Conservation (phyloP, 2,329 filamentous ascomycete genomes). For the Alternaria arbusti region DNA sequence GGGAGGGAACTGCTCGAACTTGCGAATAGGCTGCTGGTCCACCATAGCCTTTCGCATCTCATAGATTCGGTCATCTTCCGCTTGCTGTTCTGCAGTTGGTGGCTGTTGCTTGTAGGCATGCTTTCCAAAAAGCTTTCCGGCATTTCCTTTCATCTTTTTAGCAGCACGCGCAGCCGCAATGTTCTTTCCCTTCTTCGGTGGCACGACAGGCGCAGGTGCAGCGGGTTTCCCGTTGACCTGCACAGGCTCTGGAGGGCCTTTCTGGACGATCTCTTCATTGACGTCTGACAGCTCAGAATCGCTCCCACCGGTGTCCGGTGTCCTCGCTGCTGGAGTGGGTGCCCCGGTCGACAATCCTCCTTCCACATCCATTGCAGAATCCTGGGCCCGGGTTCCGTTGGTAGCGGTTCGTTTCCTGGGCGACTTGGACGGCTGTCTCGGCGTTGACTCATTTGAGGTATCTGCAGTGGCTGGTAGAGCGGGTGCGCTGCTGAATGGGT, state of each 20-base stretch:
- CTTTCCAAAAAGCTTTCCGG: conserved; percentile 39
- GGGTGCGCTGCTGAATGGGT: conserved; percentile 40
- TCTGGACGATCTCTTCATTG: conserved; percentile 47
- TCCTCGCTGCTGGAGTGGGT: conserved; percentile 34
- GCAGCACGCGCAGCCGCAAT: conserved; percentile 32
- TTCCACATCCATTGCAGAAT: conserved; percentile 27
- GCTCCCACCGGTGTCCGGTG: conserved; percentile 36
- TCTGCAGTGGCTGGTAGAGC: conserved; percentile 29
- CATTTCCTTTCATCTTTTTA: conserved; percentile 41
- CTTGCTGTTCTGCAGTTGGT: conserved; percentile 34
- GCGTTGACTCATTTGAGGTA: conserved; percentile 32
- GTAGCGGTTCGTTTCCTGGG: conserved; percentile 36
- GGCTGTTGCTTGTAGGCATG: conserved; percentile 38
- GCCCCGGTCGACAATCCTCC: conserved; percentile 35
- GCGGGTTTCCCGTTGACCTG: conserved; percentile 31
- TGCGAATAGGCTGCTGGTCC: conserved; percentile 31
- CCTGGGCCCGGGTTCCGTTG: conserved; percentile 27
- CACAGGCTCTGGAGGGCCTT: conserved; percentile 39
- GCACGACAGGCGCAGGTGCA: conserved; percentile 19
- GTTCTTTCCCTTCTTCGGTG: conserved; percentile 38
- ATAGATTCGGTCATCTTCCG: conserved; percentile 33
- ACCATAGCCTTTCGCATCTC: conserved; percentile 34
- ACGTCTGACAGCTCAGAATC: conserved; percentile 49
- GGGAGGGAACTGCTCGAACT: conserved; percentile 26
- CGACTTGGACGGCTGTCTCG: conserved; percentile 39